Percentiles rank a stretch among this genome's conserved stretches.
Conservation (phyloP, 164 flowering plant species). For the Vitis rupestris region DNA sequence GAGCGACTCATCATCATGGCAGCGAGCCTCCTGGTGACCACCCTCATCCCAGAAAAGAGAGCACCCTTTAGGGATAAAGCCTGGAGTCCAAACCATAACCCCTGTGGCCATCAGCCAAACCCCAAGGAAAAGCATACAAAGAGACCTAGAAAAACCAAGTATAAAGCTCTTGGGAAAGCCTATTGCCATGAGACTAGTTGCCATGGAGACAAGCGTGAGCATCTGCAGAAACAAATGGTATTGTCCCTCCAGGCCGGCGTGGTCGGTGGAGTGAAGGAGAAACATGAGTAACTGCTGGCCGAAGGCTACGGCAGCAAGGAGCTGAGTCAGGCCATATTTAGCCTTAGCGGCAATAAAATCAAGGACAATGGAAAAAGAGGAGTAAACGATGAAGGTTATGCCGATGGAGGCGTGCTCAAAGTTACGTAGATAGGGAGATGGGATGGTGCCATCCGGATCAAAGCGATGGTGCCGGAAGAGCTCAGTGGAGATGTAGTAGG, state of each 20-base stretch:
- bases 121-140: no score
- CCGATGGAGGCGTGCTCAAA: constrained; percentile 40
- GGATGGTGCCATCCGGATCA: constrained; percentile 36
- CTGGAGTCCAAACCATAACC: constrained; percentile 7
- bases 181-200: no score
- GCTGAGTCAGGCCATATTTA: no score
- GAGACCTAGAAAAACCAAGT: no score
- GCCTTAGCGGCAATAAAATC: constrained; percentile 11
- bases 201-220: no score
- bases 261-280: no score
- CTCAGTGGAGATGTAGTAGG: constrained; percentile 31
- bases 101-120: no score
- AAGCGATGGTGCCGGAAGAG: constrained; percentile 36
- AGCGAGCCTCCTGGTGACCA: constrained; percentile 17
- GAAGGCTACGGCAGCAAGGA: no score
- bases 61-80: constrained; percentile 20
- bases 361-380: constrained; percentile 26
- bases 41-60: constrained; percentile 17
- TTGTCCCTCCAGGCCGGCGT: no score
- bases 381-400: constrained; percentile 28
- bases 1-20: constrained; percentile 6
- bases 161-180: no score
- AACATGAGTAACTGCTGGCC: no score
- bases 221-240: no score
- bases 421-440: constrained; percentile 33